Evolutionary conservation across 768 basidiomycete genomes (phyloP).

Genomic region (Russula virescens): DNA sequence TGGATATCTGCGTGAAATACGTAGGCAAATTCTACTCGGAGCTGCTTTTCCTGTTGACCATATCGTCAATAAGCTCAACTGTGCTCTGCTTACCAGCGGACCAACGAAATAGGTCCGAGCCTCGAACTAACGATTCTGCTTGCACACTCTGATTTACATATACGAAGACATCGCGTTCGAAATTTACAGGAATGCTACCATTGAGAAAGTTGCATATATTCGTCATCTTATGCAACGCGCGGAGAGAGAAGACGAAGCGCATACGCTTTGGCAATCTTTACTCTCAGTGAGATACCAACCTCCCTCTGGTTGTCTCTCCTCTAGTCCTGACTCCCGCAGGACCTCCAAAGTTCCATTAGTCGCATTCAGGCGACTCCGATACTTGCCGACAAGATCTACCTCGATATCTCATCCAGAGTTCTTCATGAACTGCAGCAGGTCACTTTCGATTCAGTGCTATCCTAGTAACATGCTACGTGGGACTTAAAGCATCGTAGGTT

Average conservation of each 20-base stretch:
- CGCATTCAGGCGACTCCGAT: slow-evolving; percentile 5
- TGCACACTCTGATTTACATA: background rate
- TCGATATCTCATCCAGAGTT: slow-evolving; percentile 5
- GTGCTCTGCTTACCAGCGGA: slow-evolving; percentile 21
- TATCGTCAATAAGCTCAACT: slow-evolving; percentile 16
- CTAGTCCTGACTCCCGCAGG: background rate
- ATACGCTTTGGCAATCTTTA: slow-evolving; percentile 11
- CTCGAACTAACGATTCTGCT: background rate
- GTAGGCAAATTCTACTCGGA: background rate
- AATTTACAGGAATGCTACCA: slow-evolving; percentile 23
- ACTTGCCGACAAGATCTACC: slow-evolving; percentile 9
- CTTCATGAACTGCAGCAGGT: slow-evolving; percentile 15
- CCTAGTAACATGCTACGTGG: background rate
- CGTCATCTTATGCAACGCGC: slow-evolving; percentile 15
- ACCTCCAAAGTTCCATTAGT: slow-evolving; percentile 8
- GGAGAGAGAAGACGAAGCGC: slow-evolving; percentile 8
- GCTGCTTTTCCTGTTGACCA: background rate
- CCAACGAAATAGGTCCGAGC: slow-evolving; percentile 19
- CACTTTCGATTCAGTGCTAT: background rate
- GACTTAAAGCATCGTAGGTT: background rate
- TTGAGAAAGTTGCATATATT: slow-evolving; percentile 22
- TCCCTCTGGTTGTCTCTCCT: background rate
- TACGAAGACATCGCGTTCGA: slow-evolving; percentile 18
- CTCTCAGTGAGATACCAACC: slow-evolving; percentile 6
- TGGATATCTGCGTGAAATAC: slow-evolving; percentile 24